Evolutionary conservation across 2,329 filamentous ascomycete genomes (phyloP).

Genomic region (Simplicillium aogashimaense): DNA sequence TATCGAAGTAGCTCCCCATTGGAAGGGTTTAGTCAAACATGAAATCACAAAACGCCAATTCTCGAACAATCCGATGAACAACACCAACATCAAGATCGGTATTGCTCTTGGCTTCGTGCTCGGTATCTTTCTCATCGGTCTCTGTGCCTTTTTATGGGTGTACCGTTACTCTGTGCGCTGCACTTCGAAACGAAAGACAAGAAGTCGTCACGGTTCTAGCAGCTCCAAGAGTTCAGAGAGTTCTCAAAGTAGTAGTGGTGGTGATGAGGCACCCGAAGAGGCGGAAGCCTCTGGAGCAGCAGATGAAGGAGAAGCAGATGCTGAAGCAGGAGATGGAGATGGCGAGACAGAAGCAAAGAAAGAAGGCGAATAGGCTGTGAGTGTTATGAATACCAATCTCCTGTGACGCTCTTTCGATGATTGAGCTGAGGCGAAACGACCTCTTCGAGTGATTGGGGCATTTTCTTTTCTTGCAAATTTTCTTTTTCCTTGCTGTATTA

Average conservation of each 20-base stretch:
- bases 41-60: slow-evolving; percentile 7
- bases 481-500: too few species aligned
- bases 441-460: too few species aligned
- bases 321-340: too few species aligned
- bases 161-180: slow-evolving; percentile 28
- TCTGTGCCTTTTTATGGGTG: slow-evolving; percentile 25
- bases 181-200: slow-evolving; percentile 8
- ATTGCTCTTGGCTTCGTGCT: slow-evolving; percentile 31
- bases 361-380: too few species aligned
- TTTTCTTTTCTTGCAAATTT: too few species aligned
- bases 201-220: slow-evolving; percentile 13
- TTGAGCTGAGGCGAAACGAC: too few species aligned
- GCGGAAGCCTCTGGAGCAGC: background rate
- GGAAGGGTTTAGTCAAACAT: background rate
- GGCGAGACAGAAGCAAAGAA: too few species aligned
- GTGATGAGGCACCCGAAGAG: background rate
- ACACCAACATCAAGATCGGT: slow-evolving; percentile 31
- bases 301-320: background rate
- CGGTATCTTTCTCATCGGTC: slow-evolving; percentile 25
- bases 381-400: too few species aligned
- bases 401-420: too few species aligned
- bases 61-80: slow-evolving; percentile 14
- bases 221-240: slow-evolving; percentile 22
- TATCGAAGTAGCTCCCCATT: background rate
- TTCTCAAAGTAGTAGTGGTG: slow-evolving; percentile 4